A percentile compares a stretch with the other conserved stretches of the same genome.
Evolutionary conservation across 768 basidiomycete genomes (phyloP).

Genomic region (Brasilioporus rufonigricans): DNA sequence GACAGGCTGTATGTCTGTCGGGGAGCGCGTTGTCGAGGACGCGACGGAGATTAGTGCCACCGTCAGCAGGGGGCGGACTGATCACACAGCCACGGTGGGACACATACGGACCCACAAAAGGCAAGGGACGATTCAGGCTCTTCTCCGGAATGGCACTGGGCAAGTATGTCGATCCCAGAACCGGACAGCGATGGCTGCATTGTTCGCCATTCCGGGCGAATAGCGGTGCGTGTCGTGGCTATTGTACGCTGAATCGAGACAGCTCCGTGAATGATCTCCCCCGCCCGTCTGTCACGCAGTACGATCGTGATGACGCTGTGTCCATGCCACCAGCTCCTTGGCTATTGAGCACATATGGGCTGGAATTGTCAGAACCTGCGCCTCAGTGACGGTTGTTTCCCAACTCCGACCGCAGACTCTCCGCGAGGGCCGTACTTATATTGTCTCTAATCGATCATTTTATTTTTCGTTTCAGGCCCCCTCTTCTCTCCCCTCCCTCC

Average conservation of each 20-base stretch:
- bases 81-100: constrained; percentile 40
- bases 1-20: neutral
- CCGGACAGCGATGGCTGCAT: constrained; percentile 14
- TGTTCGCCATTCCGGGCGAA: constrained; percentile 28
- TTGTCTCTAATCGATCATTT: constrained; percentile 24
- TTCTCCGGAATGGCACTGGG: constrained; percentile 1
- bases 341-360: neutral
- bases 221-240: constrained; percentile 19
- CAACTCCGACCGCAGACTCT: constrained; percentile 33
- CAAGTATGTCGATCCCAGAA: constrained; percentile 18
- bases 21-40: neutral
- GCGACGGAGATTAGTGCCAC: neutral
- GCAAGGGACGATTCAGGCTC: constrained; percentile 12
- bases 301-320: neutral
- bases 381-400: constrained; percentile 22
- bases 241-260: constrained; percentile 27
- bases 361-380: constrained; percentile 19
- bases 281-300: constrained; percentile 1
- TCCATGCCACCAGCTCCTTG: constrained; percentile 3
- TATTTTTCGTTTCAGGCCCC: constrained; percentile 27
- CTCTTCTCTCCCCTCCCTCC: constrained; percentile 11
- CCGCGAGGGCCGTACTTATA: constrained; percentile 26
- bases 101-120: constrained; percentile 42
- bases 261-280: constrained; percentile 5
- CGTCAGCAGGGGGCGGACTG: neutral